phyloP scores from a whole-genome alignment of 495 filamentous ascomycete genomes.

The Penicillium goetzii region DNA sequence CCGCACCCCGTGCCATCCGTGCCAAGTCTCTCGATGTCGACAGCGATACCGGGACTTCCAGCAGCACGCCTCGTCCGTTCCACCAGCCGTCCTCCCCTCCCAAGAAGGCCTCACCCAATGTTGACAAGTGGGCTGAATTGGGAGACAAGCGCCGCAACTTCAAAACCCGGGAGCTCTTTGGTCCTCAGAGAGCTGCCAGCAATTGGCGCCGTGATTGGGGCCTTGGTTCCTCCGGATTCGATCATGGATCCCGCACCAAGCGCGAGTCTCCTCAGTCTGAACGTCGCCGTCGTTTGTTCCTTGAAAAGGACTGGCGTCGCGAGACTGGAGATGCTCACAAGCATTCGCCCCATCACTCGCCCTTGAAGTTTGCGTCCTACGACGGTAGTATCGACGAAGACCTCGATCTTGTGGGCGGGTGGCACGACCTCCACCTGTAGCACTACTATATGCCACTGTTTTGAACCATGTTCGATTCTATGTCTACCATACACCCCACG shows the following conservation, averaged over 20 bases:
- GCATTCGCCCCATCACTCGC: slow-evolving; percentile 33
- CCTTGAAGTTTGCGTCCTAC: slow-evolving; percentile 34
- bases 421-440: slow-evolving; percentile 66
- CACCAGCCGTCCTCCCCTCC: slow-evolving; percentile 53
- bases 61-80: slow-evolving; percentile 54
- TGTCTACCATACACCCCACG: slow-evolving; percentile 1
- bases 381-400: slow-evolving; percentile 70
- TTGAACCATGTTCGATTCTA: slow-evolving; percentile 7
- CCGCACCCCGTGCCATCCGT: slow-evolving; percentile 37
- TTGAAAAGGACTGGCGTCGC: slow-evolving; percentile 69
- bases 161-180: slow-evolving; percentile 51
- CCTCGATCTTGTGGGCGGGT: slow-evolving; percentile 88
- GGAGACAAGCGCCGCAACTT: slow-evolving; percentile 77
- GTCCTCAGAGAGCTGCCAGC: slow-evolving; percentile 47
- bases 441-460: slow-evolving; percentile 12
- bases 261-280: slow-evolving; percentile 48
- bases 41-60: slow-evolving; percentile 67
- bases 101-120: slow-evolving; percentile 46
- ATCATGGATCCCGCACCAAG: slow-evolving; percentile 52
- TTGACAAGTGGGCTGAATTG: slow-evolving; percentile 87
- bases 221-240: slow-evolving; percentile 57
- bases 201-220: slow-evolving; percentile 57
- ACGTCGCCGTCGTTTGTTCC: slow-evolving; percentile 44
- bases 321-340: slow-evolving; percentile 44
- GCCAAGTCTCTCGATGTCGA: slow-evolving; percentile 57